A percentile compares a stretch with the other conserved stretches of the same genome.
Evolutionary conservation across 148 eudicot genomes (phyloP).

Genomic region (Talinum fruticosum): DNA sequence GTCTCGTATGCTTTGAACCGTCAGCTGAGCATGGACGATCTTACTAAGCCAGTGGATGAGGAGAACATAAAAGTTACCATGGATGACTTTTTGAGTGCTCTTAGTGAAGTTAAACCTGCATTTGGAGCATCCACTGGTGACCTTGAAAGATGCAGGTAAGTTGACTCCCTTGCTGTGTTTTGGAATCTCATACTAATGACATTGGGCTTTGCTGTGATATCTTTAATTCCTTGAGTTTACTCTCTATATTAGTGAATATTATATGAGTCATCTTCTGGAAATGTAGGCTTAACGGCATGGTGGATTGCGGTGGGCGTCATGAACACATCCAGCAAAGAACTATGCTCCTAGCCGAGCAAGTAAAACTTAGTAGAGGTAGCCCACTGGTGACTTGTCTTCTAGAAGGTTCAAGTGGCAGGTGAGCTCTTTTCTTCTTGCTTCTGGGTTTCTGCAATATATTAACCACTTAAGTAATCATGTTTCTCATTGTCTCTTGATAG

Average conservation of each 20-base stretch:
- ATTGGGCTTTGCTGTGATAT: constrained; percentile 3
- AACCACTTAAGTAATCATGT: constrained; percentile 9
- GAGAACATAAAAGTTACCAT: constrained; percentile 92
- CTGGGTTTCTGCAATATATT: neutral
- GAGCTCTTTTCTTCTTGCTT: constrained; percentile 12
- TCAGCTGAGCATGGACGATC: constrained; percentile 88
- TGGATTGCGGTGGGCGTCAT: constrained; percentile 85
- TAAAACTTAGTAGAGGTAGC: constrained; percentile 87
- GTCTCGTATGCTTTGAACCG: constrained; percentile 92
- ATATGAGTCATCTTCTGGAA: constrained; percentile 11
- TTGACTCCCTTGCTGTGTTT: neutral
- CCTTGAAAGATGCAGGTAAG: constrained; percentile 94
- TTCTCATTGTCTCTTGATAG: constrained; percentile 35
- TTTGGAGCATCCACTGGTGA: constrained; percentile 97
- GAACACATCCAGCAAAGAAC: constrained; percentile 82
- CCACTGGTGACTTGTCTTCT: constrained; percentile 90
- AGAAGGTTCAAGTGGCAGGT: constrained; percentile 97
- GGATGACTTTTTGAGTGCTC: constrained; percentile 86
- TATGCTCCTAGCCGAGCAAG: constrained; percentile 91
- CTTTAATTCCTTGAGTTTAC: neutral
- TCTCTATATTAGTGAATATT: neutral
- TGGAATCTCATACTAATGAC: neutral
- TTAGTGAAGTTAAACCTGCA: constrained; percentile 81
- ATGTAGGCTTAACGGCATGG: constrained; percentile 81
- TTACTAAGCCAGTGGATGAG: constrained; percentile 88